Evolutionary conservation across 768 basidiomycete species (phyloP).

Genomic region (Daedaleopsis nitida): DNA sequence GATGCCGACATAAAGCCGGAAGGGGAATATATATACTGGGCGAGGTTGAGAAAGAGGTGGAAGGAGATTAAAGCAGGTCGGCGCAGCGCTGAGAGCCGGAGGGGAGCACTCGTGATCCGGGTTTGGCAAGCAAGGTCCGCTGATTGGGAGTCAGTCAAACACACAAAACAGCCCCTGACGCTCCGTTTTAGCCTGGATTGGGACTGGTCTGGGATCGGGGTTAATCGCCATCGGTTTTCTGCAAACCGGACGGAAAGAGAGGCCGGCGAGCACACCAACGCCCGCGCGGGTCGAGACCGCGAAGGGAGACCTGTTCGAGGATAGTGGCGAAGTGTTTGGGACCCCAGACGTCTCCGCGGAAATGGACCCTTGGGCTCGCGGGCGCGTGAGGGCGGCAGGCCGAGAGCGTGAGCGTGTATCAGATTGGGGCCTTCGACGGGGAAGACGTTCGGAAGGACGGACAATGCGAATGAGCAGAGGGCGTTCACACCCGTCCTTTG

Average conservation of each 20-base stretch:
- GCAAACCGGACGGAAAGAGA: conserved; percentile 13
- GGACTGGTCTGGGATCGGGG: conserved; percentile 7
- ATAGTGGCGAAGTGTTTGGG: conserved; percentile 8
- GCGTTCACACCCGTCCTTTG: conserved; percentile 27
- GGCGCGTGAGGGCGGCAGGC: background rate
- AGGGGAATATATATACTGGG: conserved; percentile 26
- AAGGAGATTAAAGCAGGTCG: conserved; percentile 6
- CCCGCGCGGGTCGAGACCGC: too few species aligned
- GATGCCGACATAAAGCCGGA: conserved; percentile 27
- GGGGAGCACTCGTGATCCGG: conserved; percentile 31
- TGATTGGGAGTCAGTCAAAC: conserved; percentile 27
- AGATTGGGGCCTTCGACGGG: background rate
- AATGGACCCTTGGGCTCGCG: background rate
- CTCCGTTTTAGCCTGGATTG: conserved; percentile 19
- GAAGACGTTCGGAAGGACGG: background rate
- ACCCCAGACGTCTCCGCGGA: conserved; percentile 6
- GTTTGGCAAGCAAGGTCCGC: conserved; percentile 27
- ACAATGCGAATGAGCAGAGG: background rate
- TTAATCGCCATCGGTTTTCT: background rate
- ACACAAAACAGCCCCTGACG: conserved; percentile 14
- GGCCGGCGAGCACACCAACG: background rate
- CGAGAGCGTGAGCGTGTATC: background rate
- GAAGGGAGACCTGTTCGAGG: conserved; percentile 3
- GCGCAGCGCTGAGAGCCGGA: conserved; percentile 23
- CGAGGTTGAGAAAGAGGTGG: conserved; percentile 1